Conservation (phyloP, 139 green algal genomes). For the Spirogloea muscicola region DNA sequence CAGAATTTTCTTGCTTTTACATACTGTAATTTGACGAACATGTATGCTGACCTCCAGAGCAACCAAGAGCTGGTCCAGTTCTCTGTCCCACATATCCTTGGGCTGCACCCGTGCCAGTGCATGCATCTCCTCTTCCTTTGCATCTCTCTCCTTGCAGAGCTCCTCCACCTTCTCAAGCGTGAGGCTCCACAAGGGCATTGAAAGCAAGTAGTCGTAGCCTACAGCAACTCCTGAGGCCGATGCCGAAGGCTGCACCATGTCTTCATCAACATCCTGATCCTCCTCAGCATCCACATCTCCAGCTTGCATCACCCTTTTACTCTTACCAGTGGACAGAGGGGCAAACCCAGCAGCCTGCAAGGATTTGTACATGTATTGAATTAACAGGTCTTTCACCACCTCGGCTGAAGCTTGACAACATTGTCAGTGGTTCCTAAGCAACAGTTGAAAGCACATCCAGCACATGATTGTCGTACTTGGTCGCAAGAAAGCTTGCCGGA, state of each 20-base stretch:
- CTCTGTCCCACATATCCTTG: not conserved
- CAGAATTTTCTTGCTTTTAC: too few species aligned
- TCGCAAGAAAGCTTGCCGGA: not conserved
- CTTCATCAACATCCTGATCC: conserved; percentile 50
- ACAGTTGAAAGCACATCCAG: too few species aligned
- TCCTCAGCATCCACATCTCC: conserved; percentile 27
- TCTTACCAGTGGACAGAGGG: not conserved
- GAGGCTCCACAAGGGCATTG: conserved; percentile 87
- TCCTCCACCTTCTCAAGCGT: conserved; percentile 76
- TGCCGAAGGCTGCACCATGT: not conserved
- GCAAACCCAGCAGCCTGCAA: not conserved
- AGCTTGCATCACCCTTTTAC: not conserved
- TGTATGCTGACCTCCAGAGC: not conserved
- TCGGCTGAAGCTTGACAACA: not conserved
- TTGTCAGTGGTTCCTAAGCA: too few species aligned
- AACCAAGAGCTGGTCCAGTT: not conserved
- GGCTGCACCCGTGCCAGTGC: not conserved
- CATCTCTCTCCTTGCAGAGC: not conserved
- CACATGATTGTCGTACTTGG: conserved; percentile 2
- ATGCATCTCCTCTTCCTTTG: not conserved
- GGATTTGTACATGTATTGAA: too few species aligned
- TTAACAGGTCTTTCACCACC: not conserved
- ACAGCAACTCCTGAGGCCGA: not conserved
- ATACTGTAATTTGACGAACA: too few species aligned
- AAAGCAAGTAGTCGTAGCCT: conserved; percentile 93